Evolutionary conservation across 768 basidiomycete species (phyloP), one percentile per base, ranked within the genome.

Genomic region (Leccinum imitatum): DNA sequence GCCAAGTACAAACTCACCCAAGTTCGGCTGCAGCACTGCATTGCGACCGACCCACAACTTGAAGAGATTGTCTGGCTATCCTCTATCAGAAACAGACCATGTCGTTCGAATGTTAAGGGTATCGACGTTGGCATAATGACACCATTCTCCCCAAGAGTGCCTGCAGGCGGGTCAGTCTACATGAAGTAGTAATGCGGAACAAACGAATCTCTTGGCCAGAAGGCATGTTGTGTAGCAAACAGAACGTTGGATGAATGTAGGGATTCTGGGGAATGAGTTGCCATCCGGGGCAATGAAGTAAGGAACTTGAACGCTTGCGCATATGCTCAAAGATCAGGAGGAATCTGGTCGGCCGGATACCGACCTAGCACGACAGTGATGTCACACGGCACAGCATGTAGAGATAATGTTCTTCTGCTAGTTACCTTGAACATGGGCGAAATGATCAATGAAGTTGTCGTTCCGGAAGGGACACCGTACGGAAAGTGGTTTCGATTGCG

Each of bases 51-150:
- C 33, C 33, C 86, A 99, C 69, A 21, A 21, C 21, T 21, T 21
- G 21, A 25, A 23, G 23, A 3, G n/a, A 99, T 92, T 19, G 91
- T 95, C 75, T 98, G 97, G 2, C 91, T 91, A 73, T 98, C 95
- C 74, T 98, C 97, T 65, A 99, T 96, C 63, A 99, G 76, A 84
- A 89, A 98, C 57, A 99, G 80, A 59, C 97, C 97, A 67, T 98
- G 95, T 25, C 25, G 82, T 75, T 98, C 95, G 56, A 93, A 94
- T 1, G 27, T 27, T 27, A 27, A 84, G 21, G 96, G 95, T 4
- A 97, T 79, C 4, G 91, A 83, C 1, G 88, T 86, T 1, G 96
- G 97, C 72, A 98, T 78, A 63, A 95, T 85, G 35, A 97, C 81
- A 57, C 27, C 27, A 27, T 27, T 8, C 27, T 27, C 27, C 27